Conservation (phyloP, 106 monocot species). For the Narthecium ossifragum region DNA sequence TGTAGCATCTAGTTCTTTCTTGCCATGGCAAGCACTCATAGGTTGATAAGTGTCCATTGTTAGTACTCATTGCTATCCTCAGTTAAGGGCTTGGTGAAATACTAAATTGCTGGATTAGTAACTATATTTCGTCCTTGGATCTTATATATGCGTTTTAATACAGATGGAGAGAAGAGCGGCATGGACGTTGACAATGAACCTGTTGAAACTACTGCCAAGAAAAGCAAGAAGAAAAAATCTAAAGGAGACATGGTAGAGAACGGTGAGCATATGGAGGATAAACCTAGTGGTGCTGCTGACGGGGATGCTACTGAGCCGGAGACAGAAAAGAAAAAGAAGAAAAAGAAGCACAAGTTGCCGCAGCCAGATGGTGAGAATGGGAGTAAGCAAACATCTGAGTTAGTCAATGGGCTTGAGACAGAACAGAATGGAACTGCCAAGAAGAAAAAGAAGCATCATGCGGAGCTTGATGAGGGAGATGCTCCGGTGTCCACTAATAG, state of each 20-base stretch:
- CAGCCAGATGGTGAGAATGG: slow-evolving; percentile 4
- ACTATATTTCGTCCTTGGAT: neutral
- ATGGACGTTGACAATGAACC: slow-evolving; percentile 26
- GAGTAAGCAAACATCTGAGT: slow-evolving; percentile 3
- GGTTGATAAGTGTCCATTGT: neutral
- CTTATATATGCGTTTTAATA: neutral
- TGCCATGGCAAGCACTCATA: too few species aligned
- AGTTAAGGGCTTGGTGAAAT: neutral
- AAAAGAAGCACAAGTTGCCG: slow-evolving; percentile 48
- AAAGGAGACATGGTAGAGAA: slow-evolving; percentile 20
- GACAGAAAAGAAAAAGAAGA: slow-evolving; percentile 69
- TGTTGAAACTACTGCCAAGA: slow-evolving; percentile 43
- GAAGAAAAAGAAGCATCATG: slow-evolving; percentile 42
- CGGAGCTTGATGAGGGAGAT: slow-evolving; percentile 15
- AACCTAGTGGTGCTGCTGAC: slow-evolving; percentile 9
- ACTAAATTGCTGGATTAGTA: neutral
- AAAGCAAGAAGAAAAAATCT: slow-evolving; percentile 75
- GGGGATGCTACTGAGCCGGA: slow-evolving; percentile 31
- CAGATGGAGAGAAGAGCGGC: slow-evolving; percentile 19
- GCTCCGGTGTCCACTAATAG: slow-evolving; percentile 19
- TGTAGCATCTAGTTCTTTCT: neutral
- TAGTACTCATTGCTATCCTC: neutral
- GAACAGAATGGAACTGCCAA: slow-evolving; percentile 47
- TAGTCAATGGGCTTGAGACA: slow-evolving; percentile 11
- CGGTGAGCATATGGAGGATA: slow-evolving; percentile 32